These are phyloP conservation scores for Edaphochlamys debaryana DNA, from an alignment of 139 green algal genomes.

Conservation along the genomic window DNA sequence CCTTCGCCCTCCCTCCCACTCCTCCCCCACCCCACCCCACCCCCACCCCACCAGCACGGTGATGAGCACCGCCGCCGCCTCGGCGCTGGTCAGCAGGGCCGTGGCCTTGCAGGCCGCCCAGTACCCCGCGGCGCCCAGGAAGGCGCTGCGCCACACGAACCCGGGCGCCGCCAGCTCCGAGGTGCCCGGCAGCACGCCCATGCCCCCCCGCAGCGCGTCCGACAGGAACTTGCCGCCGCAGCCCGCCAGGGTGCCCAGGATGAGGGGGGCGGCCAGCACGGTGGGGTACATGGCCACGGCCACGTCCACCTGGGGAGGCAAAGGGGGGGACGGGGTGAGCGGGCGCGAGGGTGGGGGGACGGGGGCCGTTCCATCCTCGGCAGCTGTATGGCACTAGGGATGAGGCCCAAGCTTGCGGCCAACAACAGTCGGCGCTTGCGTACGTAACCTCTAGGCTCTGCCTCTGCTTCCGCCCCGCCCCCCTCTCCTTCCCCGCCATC, in stretches of 20 bases:
- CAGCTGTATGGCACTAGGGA: no score
- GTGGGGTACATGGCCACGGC: constrained; percentile 48
- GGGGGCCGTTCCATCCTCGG: no score
- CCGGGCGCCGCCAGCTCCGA: constrained; percentile 46
- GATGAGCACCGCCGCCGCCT: constrained; percentile 56
- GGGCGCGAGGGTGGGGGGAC: no score
- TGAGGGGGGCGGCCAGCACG: constrained; percentile 51
- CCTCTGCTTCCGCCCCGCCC: no score
- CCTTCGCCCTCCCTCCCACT: no score
- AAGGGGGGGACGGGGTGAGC: no score
- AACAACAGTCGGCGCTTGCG: no score
- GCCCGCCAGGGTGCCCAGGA: constrained; percentile 62
- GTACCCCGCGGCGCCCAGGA: constrained; percentile 39
- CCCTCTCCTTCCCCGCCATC: no score
- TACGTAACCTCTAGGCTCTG: no score
- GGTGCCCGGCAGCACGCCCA: constrained; percentile 37
- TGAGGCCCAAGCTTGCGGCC: neutral
- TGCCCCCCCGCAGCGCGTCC: constrained; percentile 45
- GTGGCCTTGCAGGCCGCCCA: constrained; percentile 49
- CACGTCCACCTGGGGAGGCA: constrained; percentile 44
- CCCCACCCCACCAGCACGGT: constrained; percentile 43
- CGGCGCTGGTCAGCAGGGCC: constrained; percentile 38
- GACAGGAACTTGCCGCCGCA: constrained; percentile 54
- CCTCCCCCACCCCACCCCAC: no score
- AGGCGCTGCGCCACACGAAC: constrained; percentile 46